Evolutionary conservation across 148 eudicot species (phyloP).

Genomic region (Selenicereus undatus): DNA sequence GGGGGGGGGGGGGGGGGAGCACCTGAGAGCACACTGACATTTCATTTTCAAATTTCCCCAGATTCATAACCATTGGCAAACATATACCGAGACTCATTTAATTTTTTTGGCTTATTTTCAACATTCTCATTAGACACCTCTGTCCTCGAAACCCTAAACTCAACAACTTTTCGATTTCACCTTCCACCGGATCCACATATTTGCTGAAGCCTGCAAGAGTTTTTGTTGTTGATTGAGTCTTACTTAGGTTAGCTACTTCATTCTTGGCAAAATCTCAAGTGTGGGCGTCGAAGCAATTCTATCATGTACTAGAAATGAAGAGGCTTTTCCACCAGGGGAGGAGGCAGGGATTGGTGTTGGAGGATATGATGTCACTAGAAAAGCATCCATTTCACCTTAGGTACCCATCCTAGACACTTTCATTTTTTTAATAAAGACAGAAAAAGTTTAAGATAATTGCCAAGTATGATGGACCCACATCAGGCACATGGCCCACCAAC

Average conservation of each 20-base stretch:
- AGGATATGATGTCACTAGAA: neutral
- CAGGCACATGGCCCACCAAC: too few relatives aligned
- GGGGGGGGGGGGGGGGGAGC: neutral
- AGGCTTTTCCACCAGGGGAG: too few relatives aligned
- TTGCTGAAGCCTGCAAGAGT: too few relatives aligned
- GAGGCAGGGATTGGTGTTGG: too few relatives aligned
- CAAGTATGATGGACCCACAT: too few relatives aligned
- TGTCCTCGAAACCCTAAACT: too few relatives aligned
- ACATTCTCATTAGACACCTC: too few relatives aligned
- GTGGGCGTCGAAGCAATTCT: neutral
- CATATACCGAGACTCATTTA: neutral
- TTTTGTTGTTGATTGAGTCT: too few relatives aligned
- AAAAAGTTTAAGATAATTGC: too few relatives aligned
- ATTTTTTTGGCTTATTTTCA: neutral
- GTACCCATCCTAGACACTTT: neutral
- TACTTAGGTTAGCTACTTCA: neutral
- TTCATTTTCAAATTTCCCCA: neutral
- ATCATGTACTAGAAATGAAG: neutral
- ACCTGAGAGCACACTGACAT: neutral
- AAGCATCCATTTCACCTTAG: neutral
- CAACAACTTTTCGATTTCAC: too few relatives aligned
- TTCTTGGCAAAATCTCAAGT: neutral
- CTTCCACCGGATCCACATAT: too few relatives aligned
- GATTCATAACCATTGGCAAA: neutral
- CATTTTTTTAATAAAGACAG: too few relatives aligned